Evolutionary conservation across 306 rosid genomes (phyloP), one percentile per base, ranked within the genome.

Genomic region (Gastrolobium bilobum): DNA sequence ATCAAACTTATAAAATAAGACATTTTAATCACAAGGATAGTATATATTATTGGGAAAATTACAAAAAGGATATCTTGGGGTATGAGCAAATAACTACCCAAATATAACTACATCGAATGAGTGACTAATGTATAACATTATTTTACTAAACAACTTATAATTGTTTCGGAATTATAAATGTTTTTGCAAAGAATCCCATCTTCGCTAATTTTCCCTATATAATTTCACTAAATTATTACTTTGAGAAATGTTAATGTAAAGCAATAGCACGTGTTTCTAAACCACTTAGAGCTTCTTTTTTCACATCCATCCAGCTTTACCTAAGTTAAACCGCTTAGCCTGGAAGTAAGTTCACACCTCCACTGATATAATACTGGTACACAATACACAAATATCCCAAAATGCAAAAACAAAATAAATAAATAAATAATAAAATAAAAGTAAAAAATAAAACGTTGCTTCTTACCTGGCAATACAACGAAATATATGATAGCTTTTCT

Each of bases 381-480:
- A 29, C 37, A 37, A 42, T 1, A 14, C 20, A 1, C 59, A 13
- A 47, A 30, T 69, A 29, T 71, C 26, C 44, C 35, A 58, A 59
- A 48, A 61, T 20, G 54, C 7, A 5, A 80, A 20, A 20, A 20
- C 26, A 20, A 20, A 20, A 20, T 20, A 20, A 20, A 20, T 20
- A 20, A 20, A 20, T 20, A 20, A 20, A 20, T n/a, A 20, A 1
- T 20, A 20, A 20, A 20, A 1, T 20, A 20, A 20, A 20, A 20
- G 26, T 20, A 20, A 20, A 20, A 20, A 20, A 20, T 20, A 20
- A 20, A 1, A 20, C 0, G 26, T 20, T 20, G 26, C 56, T 34
- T 67, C 34, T 77, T 85, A 94, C 94, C 98, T 94, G 87, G 97
- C 98, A 87, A 94, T 90, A 84, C 98, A 94, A 38, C 98, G 97